Evolutionary conservation across 73 alveolate species (phyloP).

Genomic region (Uronychia binucleata): DNA sequence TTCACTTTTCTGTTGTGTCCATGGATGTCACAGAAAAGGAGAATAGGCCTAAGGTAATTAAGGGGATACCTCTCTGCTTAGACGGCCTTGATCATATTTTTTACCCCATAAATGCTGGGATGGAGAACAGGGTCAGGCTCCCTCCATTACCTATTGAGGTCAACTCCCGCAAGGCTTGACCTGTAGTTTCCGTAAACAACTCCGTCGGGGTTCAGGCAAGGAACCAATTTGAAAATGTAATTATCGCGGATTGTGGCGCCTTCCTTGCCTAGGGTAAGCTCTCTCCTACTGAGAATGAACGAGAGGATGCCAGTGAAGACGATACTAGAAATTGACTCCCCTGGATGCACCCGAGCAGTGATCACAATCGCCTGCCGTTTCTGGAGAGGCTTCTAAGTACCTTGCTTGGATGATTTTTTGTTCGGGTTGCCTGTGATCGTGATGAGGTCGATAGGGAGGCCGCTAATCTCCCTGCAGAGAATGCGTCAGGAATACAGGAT

Average conservation of each 20-base stretch:
- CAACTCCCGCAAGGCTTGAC: slow-evolving; percentile 83
- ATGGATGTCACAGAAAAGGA: slow-evolving; percentile 81
- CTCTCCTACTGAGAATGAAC: too few relatives aligned
- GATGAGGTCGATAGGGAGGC: background rate
- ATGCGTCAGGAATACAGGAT: background rate
- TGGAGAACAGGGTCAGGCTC: slow-evolving; percentile 84
- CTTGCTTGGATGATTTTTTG: too few relatives aligned
- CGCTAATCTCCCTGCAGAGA: background rate
- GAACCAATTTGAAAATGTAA: slow-evolving; percentile 85
- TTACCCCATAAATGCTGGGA: slow-evolving; percentile 81
- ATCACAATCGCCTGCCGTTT: slow-evolving; percentile 30
- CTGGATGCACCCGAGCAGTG: slow-evolving; percentile 91
- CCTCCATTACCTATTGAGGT: slow-evolving; percentile 91
- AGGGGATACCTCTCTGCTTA: slow-evolving; percentile 51
- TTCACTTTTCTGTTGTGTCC: slow-evolving; percentile 69
- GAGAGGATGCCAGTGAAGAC: slow-evolving; percentile 84
- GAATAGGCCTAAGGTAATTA: background rate
- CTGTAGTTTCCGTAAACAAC: slow-evolving; percentile 93
- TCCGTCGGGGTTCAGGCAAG: slow-evolving; percentile 90
- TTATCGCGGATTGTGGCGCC: slow-evolving; percentile 75
- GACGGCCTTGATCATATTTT: slow-evolving; percentile 40
- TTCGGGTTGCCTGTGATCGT: background rate
- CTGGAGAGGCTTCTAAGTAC: background rate
- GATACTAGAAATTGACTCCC: slow-evolving; percentile 86
- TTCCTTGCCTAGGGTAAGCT: slow-evolving; percentile 73